A percentile compares a stretch with the other conserved stretches of the same genome.
Conservation (phyloP, 2,329 filamentous ascomycete species). For the Acrodontium crateriforme region DNA sequence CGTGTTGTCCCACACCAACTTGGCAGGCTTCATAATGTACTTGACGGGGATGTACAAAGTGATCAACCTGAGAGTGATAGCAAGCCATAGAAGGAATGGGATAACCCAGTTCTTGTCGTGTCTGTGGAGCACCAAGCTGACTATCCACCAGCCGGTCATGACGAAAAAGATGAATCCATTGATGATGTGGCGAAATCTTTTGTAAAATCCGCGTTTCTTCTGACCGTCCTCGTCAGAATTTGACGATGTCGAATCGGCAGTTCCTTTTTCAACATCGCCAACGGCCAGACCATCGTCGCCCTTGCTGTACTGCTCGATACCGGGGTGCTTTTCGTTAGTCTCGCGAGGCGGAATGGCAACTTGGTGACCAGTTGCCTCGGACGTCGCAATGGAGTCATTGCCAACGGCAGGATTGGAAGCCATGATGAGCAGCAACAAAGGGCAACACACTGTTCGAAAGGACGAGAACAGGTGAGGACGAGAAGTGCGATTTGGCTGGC, state of each 20-base stretch:
- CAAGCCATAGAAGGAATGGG: slow-evolving; percentile 70
- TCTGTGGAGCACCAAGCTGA: slow-evolving; percentile 57
- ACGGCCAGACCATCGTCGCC: no score
- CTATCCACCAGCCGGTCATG: slow-evolving; percentile 56
- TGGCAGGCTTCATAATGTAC: slow-evolving; percentile 52
- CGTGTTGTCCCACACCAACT: slow-evolving; percentile 53
- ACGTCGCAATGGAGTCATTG: no score
- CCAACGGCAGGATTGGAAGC: no score
- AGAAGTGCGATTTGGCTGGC: no score
- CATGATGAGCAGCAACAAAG: no score
- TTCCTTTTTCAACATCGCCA: neutral
- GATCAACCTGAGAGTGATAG: slow-evolving; percentile 58
- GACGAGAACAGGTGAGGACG: no score
- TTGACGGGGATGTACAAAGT: slow-evolving; percentile 59
- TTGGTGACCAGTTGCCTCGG: no score
- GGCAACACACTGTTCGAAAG: no score
- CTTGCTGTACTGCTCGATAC: no score
- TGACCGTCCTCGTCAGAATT: slow-evolving; percentile 6
- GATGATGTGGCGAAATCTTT: slow-evolving; percentile 31
- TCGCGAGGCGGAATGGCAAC: no score
- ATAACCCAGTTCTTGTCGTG: slow-evolving; percentile 67
- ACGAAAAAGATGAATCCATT: slow-evolving; percentile 18
- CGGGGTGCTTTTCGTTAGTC: no score
- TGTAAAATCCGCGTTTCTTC: slow-evolving; percentile 28
- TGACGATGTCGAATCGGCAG: neutral